A percentile compares a stretch with the other conserved stretches of the same genome.
These are phyloP conservation scores for Tulasnella sp. DNA, from an alignment of 768 basidiomycete species.

Conservation along the genomic window DNA sequence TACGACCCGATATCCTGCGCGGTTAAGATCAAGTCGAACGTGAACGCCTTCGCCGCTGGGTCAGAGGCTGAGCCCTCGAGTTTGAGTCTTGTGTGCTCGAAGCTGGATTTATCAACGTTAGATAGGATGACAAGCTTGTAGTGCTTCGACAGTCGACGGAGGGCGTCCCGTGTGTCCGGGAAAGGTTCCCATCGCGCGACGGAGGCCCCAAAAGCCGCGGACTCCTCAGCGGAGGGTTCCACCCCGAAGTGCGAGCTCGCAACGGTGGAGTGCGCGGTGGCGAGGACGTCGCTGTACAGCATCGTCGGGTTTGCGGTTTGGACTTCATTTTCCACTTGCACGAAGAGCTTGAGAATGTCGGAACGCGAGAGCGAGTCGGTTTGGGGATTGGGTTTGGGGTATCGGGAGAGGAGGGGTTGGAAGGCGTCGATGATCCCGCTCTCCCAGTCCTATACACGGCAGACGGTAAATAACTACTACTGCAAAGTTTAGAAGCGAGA, in stretches of 20 bases:
- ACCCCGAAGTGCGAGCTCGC: background rate
- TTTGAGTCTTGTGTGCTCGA: background rate
- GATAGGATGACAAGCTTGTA: constrained; percentile 12
- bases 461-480: background rate
- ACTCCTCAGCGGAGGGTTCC: background rate
- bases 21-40: constrained; percentile 55
- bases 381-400: constrained; percentile 28
- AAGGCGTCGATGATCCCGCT: constrained; percentile 47
- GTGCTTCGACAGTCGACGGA: constrained; percentile 8
- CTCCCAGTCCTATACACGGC: constrained; percentile 52
- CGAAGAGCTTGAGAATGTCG: background rate
- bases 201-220: background rate
- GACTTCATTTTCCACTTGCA: background rate
- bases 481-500: background rate
- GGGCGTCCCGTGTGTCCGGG: constrained; percentile 8
- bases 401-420: constrained; percentile 34
- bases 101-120: background rate
- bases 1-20: constrained; percentile 65
- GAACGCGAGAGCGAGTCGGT: constrained; percentile 12
- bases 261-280: background rate
- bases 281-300: constrained; percentile 8
- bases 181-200: constrained; percentile 7
- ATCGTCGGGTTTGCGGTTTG: constrained; percentile 5
- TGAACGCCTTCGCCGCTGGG: constrained; percentile 43
- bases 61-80: constrained; percentile 40